Conservation (phyloP, 225 moss, liverwort and hornwort genomes). For the Physcomitrellopsis africana region DNA sequence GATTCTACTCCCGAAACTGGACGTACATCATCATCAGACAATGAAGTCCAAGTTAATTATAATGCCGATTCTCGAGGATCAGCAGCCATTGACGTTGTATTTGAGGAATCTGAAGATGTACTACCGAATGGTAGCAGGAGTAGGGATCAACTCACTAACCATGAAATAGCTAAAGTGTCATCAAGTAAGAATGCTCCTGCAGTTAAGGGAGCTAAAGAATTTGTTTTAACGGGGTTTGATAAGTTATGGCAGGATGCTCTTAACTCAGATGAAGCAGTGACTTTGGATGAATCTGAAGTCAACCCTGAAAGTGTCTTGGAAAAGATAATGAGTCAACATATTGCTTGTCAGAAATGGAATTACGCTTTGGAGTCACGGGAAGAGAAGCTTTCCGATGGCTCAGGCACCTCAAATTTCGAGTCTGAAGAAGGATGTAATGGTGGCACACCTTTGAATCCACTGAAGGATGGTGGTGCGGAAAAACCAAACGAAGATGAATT, state of each 20-base stretch:
- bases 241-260: constrained; percentile 51
- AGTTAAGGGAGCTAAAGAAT: constrained; percentile 17
- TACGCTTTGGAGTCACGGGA: constrained; percentile 5
- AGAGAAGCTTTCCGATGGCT: background rate
- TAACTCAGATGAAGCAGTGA: constrained; percentile 34
- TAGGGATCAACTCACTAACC: constrained; percentile 17
- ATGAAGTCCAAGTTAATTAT: constrained; percentile 17
- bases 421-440: background rate
- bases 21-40: background rate
- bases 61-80: constrained; percentile 12
- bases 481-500: background rate
- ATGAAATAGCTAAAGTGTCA: background rate
- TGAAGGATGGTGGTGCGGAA: background rate
- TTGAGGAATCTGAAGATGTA: constrained; percentile 29
- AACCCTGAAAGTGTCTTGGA: constrained; percentile 29
- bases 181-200: constrained; percentile 9
- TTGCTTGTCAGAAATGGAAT: constrained; percentile 23
- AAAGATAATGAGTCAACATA: constrained; percentile 20
- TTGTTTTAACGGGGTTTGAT: constrained; percentile 36
- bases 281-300: constrained; percentile 35
- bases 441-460: background rate
- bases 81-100: background rate
- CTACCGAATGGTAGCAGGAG: constrained; percentile 4
- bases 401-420: background rate
- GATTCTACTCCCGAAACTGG: constrained; percentile 15